Evolutionary conservation across 768 basidiomycete genomes (phyloP).

Genomic region (Collybia mongolica): DNA sequence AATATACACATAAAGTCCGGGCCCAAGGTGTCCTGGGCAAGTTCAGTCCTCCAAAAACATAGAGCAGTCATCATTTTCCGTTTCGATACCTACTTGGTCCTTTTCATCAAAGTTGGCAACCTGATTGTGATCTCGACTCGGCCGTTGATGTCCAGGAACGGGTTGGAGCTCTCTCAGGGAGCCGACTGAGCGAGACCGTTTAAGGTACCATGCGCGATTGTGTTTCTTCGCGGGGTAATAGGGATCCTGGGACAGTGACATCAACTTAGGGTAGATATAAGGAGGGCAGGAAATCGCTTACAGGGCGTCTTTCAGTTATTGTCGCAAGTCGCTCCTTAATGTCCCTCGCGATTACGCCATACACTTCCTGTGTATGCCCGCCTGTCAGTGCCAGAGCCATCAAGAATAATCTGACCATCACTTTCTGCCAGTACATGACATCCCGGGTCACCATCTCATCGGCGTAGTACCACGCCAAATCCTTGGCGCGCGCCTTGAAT

Average conservation of each 20-base stretch:
- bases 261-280: neutral
- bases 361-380: constrained; percentile 24
- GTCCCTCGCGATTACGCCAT: constrained; percentile 24
- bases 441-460: constrained; percentile 35
- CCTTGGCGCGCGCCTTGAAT: constrained; percentile 29
- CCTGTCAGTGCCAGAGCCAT: neutral
- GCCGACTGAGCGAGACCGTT: constrained; percentile 35
- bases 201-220: constrained; percentile 37
- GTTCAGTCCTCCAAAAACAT: no score
- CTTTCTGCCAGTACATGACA: constrained; percentile 34
- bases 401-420: constrained; percentile 2
- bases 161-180: constrained; percentile 32
- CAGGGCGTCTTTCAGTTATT: constrained; percentile 27
- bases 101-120: no score
- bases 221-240: constrained; percentile 34
- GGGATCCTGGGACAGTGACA: constrained; percentile 29
- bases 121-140: no score
- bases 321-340: constrained; percentile 26
- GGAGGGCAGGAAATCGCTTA: constrained; percentile 14
- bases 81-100: no score
- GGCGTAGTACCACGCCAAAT: constrained; percentile 31
- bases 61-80: no score
- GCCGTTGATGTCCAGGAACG: neutral
- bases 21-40: no score
- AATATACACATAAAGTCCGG: no score